phyloP scores from a whole-genome alignment of 1,284 basidiomycete species.

The Cystobasidium pallidum region DNA sequence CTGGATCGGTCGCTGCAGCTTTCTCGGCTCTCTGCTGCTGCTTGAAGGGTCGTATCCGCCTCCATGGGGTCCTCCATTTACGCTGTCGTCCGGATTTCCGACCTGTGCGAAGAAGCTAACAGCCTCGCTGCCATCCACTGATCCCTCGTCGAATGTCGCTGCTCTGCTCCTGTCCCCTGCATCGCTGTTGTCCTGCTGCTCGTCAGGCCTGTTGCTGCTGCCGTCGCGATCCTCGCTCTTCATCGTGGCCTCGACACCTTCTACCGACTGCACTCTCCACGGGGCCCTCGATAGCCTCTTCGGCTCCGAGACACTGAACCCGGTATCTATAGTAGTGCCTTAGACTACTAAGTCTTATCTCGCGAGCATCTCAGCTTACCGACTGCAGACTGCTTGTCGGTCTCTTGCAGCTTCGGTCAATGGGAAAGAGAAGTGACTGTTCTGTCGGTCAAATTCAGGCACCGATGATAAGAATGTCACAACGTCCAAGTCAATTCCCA shows the following conservation, averaged over 20 bases:
- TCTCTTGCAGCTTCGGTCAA: background rate
- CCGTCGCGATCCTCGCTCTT: slow-evolving; percentile 12
- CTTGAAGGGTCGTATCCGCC: background rate
- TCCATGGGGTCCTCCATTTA: slow-evolving; percentile 14
- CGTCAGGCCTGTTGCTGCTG: background rate
- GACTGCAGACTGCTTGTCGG: background rate
- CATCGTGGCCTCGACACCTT: too few species aligned
- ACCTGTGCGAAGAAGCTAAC: background rate
- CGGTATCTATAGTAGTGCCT: too few species aligned
- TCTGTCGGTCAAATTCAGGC: background rate
- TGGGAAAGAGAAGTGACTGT: background rate
- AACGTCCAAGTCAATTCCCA: too few species aligned
- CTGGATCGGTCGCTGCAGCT: slow-evolving; percentile 12
- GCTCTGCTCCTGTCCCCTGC: slow-evolving; percentile 6
- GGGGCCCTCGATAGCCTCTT: too few species aligned
- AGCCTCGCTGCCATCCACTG: background rate
- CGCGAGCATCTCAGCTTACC: too few species aligned
- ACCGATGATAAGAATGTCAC: too few species aligned
- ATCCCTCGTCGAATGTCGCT: background rate
- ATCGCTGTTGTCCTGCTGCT: background rate
- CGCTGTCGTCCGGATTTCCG: background rate
- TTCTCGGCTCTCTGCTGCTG: slow-evolving; percentile 12
- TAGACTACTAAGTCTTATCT: too few species aligned
- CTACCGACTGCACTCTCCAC: too few species aligned
- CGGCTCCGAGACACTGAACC: background rate